Evolutionary conservation across 176 grass and related monocot genomes (phyloP), one percentile per base, ranked within the genome.

Genomic region (Oryza officinalis): DNA sequence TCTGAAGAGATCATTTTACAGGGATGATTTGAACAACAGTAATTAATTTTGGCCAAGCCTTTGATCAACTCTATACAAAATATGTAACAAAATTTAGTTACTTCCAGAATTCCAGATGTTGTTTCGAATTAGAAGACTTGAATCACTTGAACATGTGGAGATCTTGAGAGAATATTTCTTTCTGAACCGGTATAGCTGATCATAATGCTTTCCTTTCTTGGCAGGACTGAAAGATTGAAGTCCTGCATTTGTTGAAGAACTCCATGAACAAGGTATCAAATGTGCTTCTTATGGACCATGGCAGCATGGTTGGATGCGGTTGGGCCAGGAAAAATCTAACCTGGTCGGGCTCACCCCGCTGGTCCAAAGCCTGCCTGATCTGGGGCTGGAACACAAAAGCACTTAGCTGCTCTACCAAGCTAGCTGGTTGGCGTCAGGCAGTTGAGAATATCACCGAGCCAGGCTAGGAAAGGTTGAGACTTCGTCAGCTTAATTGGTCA

Each of bases 101-200:
- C 18, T 22, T 54, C 50, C 3, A 54, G 18, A 22, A 54, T 22
- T 54, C 49, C 50, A 54, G 17, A 54, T 20, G 15, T 6, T 54
- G 18, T 54, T 54, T 22, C 6, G 20, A 54, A 54, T 22, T 54
- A 54, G 50, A 8, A 22, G 50, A 54, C 50, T 22, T 54, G 50
- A 54, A 54, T 54, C 17, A 54, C 50, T 54, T 54, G 50, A 54
- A 22, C 20, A 17, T 54, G 50, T 27, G 50, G 35, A 72, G 35
- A 72, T 22, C 26, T 64, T 26, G 8, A 38, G 28, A 25, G 12
- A 22, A 18, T 18, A n/a, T 18, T 28, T 44, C 52, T 46, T 37
- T 46, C 54, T 82, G n/a, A 73, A 64, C 25, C 44, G 80, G 32
- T 27, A 46, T 23, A 35, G 68, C 17, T 44, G 33, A 82, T 64